Evolutionary conservation across 129 eudicot species (phyloP), one percentile per base, ranked within the genome.

Genomic region (Saposhnikovia divaricata): DNA sequence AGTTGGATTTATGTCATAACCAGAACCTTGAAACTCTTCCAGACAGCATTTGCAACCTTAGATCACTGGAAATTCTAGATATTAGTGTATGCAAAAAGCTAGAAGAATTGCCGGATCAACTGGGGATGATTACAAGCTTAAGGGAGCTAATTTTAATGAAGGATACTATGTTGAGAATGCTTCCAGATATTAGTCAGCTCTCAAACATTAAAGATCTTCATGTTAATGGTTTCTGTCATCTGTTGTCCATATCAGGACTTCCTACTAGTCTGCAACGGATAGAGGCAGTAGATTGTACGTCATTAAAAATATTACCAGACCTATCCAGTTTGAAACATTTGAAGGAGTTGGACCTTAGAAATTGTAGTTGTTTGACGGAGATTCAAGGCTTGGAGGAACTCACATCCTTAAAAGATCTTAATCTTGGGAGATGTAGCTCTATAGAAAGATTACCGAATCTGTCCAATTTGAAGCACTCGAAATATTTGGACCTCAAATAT

Each of bases 11-110:
- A 21, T 0, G 0, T 50, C 11, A 8, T 8, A 43, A n/a, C 0
- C 65, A 59, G 12, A 70, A 80, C 8, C 81, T 84, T 45, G 9
- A 37, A 46, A 72, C 78, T 34, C 79, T 84, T 45, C 87, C 84
- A n/a, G 55, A 23, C 7, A 73, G 55, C 55, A 53, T 80, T n/a
- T 80, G 59, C 12, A 28, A 3, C 39, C 14, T 80, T 45, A 43
- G 19, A 44, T 44, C 79, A 55, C 46, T 80, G 23, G 47, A 84
- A 65, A 9, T 34, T n/a, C 34, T 85, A 46, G 3, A 68, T 68
- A 28, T 68, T 28, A 1, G 3, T 34, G 0, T 0, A 1, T 68
- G 73, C 1, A 0, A 1, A 3, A 68, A 34, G 2, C 44, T 68
- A 27, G 0, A 68, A 34, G 19, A 4, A 68, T 68, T 68, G 73